phyloP scores from a whole-genome alignment of 352 stramenopile genomes.

The Phytophthora boehmeriae region DNA sequence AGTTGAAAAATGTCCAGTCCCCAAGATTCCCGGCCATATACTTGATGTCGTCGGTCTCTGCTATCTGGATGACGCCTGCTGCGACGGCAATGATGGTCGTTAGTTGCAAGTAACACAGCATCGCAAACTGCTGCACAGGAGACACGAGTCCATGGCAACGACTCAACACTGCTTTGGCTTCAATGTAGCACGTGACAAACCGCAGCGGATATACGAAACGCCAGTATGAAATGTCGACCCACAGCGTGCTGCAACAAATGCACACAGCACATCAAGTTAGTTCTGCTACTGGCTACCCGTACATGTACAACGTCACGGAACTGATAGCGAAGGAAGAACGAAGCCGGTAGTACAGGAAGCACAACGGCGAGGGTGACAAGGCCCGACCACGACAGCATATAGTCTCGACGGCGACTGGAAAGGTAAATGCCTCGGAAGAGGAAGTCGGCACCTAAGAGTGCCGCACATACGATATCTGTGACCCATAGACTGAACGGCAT shows the following conservation, averaged over 20 bases:
- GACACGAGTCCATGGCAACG: slow-evolving; percentile 80
- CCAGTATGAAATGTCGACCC: slow-evolving; percentile 73
- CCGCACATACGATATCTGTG: slow-evolving; percentile 66
- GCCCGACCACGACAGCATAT: slow-evolving; percentile 61
- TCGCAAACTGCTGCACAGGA: slow-evolving; percentile 78
- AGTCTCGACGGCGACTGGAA: slow-evolving; percentile 66
- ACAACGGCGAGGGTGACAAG: slow-evolving; percentile 72
- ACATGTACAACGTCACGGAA: slow-evolving; percentile 38
- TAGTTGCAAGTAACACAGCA: slow-evolving; percentile 81
- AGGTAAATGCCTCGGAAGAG: slow-evolving; percentile 78
- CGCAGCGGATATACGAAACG: slow-evolving; percentile 82
- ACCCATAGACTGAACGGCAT: slow-evolving; percentile 68
- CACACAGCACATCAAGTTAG: background rate
- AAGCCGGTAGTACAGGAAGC: slow-evolving; percentile 70
- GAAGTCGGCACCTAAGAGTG: slow-evolving; percentile 65
- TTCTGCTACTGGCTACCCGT: background rate
- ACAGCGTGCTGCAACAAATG: slow-evolving; percentile 58
- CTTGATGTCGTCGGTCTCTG: slow-evolving; percentile 65
- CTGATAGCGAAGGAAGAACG: slow-evolving; percentile 72
- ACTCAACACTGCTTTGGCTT: slow-evolving; percentile 73
- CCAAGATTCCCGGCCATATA: slow-evolving; percentile 49
- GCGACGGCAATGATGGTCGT: slow-evolving; percentile 77
- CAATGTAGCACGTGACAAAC: slow-evolving; percentile 82
- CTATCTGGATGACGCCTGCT: slow-evolving; percentile 83
- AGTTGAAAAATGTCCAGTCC: slow-evolving; percentile 88